These are phyloP conservation scores for Fomitopsis betulina DNA, from an alignment of 1,284 basidiomycete species.

Conservation along the genomic window DNA sequence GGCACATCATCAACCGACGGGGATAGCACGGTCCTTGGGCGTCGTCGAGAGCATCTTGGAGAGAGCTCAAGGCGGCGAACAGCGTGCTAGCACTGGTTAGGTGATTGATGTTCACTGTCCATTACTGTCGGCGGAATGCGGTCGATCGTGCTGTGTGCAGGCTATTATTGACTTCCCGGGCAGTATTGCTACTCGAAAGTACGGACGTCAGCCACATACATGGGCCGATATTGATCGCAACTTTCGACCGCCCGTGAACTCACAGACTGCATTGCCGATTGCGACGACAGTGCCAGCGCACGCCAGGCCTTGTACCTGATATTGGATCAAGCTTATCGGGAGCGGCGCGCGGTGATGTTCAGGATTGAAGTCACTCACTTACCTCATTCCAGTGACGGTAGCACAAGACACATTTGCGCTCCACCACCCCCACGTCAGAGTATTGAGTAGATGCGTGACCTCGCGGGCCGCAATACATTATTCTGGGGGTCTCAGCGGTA, in stretches of 20 bases:
- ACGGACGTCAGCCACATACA: not conserved
- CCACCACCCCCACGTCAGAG: conserved; percentile 1
- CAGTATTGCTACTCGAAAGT: not conserved
- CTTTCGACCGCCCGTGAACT: no score
- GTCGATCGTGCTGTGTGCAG: not conserved
- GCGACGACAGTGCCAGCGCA: not conserved
- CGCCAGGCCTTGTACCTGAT: not conserved
- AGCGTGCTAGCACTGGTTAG: not conserved
- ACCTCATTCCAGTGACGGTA: not conserved
- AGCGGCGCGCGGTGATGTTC: not conserved
- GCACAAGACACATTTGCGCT: not conserved
- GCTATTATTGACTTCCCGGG: not conserved
- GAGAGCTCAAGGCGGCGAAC: not conserved
- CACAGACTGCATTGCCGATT: not conserved
- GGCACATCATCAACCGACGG: not conserved
- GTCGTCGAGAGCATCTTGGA: not conserved
- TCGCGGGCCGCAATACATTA: not conserved
- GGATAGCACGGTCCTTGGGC: not conserved
- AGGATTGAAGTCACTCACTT: not conserved
- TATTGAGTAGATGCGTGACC: not conserved
- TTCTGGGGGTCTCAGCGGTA: not conserved
- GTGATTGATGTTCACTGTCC: not conserved
- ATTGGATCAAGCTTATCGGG: not conserved
- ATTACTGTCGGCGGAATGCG: not conserved
- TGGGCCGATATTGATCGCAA: not conserved